phyloP scores from a whole-genome alignment of 2,329 filamentous ascomycete genomes.

The Harringtonia aguacate region DNA sequence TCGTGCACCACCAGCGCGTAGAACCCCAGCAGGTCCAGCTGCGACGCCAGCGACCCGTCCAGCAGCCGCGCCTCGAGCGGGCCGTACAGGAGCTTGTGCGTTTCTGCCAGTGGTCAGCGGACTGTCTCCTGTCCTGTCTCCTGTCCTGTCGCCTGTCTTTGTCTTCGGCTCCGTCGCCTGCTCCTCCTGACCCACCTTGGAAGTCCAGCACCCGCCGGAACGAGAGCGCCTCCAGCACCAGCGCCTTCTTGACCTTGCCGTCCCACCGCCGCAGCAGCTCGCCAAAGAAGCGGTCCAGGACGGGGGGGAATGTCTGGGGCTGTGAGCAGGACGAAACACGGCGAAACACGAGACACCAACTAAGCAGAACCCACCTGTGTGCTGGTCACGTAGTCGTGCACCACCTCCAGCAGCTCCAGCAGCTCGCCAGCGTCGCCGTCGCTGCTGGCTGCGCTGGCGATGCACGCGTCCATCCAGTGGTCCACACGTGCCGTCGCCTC shows the following conservation, averaged over 20 bases:
- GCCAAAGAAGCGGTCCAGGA: conserved; percentile 24
- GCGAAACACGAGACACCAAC: too few species aligned
- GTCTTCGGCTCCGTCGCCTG: too few species aligned
- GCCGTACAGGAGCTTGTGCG: conserved; percentile 36
- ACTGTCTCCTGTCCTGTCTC: too few species aligned
- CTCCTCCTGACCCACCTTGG: conserved; percentile 2
- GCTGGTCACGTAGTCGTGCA: conserved; percentile 43
- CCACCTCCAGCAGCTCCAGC: conserved; percentile 32
- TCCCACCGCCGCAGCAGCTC: conserved; percentile 52
- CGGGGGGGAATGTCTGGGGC: conserved; percentile 10
- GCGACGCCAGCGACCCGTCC: conserved; percentile 38
- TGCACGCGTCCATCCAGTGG: conserved; percentile 47
- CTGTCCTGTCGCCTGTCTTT: too few species aligned
- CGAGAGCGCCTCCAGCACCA: conserved; percentile 47
- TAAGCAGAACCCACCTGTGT: too few species aligned
- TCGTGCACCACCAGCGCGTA: conserved; percentile 57
- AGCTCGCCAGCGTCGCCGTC: conserved; percentile 31
- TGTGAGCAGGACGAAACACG: too few species aligned
- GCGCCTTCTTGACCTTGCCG: conserved; percentile 39
- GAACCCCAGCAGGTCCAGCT: conserved; percentile 50
- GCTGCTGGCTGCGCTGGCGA: conserved; percentile 44
- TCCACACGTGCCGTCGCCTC: conserved; percentile 40
- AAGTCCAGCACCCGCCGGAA: conserved; percentile 46
- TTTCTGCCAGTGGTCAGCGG: conserved; percentile 33
- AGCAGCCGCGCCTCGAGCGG: conserved; percentile 41